phyloP scores from a whole-genome alignment of 306 rosid species.

The Corylus heterophylla region DNA sequence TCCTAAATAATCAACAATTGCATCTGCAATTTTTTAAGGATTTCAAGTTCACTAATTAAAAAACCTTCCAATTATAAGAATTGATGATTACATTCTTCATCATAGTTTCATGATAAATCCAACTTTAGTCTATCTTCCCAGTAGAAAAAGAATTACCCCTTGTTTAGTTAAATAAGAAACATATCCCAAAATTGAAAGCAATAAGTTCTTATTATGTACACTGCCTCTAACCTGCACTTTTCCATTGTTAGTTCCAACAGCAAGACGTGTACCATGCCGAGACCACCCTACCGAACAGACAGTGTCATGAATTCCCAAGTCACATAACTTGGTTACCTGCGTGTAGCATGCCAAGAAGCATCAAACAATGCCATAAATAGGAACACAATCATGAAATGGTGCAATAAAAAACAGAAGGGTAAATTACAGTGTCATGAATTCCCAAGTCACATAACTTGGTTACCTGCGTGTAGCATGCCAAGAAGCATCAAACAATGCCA shows the following conservation, averaged over 20 bases:
- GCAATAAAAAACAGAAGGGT: too few species aligned
- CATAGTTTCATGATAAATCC: neutral
- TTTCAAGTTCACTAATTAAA: neutral
- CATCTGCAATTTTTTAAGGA: neutral
- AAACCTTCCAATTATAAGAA: neutral
- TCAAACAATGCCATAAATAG: neutral
- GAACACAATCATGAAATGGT: too few species aligned
- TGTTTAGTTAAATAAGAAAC: constrained; percentile 6
- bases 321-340: constrained; percentile 97
- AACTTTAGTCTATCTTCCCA: neutral
- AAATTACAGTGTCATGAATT: constrained; percentile 62
- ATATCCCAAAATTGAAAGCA: neutral
- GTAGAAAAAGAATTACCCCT: neutral
- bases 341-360: constrained; percentile 26
- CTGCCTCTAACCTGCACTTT: constrained; percentile 77
- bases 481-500: constrained; percentile 10
- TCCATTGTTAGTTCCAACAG: constrained; percentile 94
- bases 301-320: constrained; percentile 84
- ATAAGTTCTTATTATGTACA: neutral
- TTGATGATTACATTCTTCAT: neutral
- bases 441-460: constrained; percentile 97
- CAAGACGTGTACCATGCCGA: constrained; percentile 89
- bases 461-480: constrained; percentile 57
- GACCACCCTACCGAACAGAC: constrained; percentile 99
- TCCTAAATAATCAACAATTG: neutral